These are phyloP conservation scores for Lentinus tigrinus DNA, from an alignment of 768 basidiomycete genomes.

Conservation along the genomic window DNA sequence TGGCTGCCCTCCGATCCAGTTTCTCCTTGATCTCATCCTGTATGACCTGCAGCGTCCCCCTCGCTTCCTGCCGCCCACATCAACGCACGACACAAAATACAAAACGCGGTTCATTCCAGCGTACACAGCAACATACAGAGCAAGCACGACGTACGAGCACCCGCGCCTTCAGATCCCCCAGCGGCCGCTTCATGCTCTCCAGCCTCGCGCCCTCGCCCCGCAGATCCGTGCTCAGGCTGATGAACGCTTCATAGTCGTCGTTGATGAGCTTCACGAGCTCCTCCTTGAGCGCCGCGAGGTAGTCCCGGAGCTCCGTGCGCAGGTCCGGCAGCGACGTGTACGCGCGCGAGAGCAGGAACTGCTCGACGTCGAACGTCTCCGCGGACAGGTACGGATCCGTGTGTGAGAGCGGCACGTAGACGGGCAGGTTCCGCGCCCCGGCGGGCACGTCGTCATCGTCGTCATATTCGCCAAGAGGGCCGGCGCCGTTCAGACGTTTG, in stretches of 20 bases:
- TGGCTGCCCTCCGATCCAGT: slow-evolving; percentile 64
- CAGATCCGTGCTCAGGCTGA: slow-evolving; percentile 91
- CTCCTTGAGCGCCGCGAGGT: slow-evolving; percentile 80
- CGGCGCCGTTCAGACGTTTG: not conserved
- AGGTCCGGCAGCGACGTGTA: slow-evolving; percentile 87
- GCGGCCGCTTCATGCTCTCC: slow-evolving; percentile 63
- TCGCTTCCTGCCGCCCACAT: slow-evolving; percentile 49
- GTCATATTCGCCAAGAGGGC: too few relatives aligned
- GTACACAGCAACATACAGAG: not conserved
- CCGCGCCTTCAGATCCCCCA: slow-evolving; percentile 59
- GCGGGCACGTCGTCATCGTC: slow-evolving; percentile 8
- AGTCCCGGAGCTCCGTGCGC: slow-evolving; percentile 82
- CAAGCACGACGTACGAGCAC: slow-evolving; percentile 55
- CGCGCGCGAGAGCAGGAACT: slow-evolving; percentile 83
- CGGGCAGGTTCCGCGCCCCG: slow-evolving; percentile 50
- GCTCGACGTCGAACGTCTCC: slow-evolving; percentile 74
- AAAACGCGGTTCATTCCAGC: not conserved
- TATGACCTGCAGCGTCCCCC: slow-evolving; percentile 58
- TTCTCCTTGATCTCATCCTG: slow-evolving; percentile 79
- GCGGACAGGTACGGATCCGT: slow-evolving; percentile 70
- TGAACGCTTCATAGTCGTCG: slow-evolving; percentile 97
- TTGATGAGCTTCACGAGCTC: slow-evolving; percentile 96
- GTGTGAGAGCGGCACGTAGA: slow-evolving; percentile 75
- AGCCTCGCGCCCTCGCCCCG: slow-evolving; percentile 80
- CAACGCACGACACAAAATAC: slow-evolving; percentile 1